Conservation (phyloP, 306 rosid genomes). For the Castanea crenata region DNA sequence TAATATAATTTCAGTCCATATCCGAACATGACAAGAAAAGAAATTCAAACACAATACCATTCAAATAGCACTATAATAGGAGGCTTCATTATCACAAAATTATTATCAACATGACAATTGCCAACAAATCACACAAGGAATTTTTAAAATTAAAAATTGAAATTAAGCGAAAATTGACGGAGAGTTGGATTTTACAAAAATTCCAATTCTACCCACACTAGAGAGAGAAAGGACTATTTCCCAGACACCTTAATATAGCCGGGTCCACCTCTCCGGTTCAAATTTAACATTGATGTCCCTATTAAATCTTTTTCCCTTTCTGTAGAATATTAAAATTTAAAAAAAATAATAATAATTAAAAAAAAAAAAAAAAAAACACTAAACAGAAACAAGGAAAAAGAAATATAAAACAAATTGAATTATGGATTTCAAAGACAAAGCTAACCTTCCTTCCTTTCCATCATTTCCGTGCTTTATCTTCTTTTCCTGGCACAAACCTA, state of each 20-base stretch:
- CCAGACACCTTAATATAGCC: conserved; percentile 83
- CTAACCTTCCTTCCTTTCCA: conserved; percentile 5
- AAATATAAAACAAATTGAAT: conserved; percentile 9
- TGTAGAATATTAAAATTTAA: conserved; percentile 15
- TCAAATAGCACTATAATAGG: background rate
- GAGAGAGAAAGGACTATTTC: conserved; percentile 39
- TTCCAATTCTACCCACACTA: conserved; percentile 35
- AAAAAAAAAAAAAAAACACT: conserved; percentile 1
- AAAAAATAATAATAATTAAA: too few species aligned
- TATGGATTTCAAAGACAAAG: background rate
- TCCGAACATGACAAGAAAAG: background rate
- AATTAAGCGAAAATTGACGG: background rate
- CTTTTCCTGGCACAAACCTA: conserved; percentile 78
- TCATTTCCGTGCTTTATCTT: conserved; percentile 52
- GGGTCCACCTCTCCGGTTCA: conserved; percentile 53
- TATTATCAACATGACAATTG: conserved; percentile 25
- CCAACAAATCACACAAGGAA: conserved; percentile 12
- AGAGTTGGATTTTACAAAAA: conserved; percentile 46
- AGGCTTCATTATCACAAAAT: conserved; percentile 28
- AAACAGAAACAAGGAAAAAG: conserved; percentile 19
- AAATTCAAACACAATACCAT: background rate
- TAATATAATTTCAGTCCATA: background rate
- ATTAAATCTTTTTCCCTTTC: conserved; percentile 17
- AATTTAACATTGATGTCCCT: conserved; percentile 28
- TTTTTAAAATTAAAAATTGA: background rate